These are phyloP conservation scores for Wallacemonas sp. DNA, from an alignment of 208 protist genomes.

Conservation along the genomic window DNA sequence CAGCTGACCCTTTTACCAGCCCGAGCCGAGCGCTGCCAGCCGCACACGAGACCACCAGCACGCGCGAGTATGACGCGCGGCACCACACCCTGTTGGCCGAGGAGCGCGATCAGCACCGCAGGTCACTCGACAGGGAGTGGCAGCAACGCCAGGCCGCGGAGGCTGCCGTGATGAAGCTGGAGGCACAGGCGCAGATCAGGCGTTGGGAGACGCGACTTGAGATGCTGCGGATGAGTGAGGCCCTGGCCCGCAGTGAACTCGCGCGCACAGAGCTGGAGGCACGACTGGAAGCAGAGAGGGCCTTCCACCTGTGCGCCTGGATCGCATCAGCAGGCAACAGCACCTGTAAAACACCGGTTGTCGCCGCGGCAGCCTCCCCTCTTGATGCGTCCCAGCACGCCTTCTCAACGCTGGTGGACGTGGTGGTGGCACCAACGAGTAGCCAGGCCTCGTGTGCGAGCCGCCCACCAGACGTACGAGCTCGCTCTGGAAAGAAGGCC, in stretches of 20 bases:
- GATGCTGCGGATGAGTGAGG: conserved; percentile 4
- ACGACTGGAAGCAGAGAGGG: not conserved
- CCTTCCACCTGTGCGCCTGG: not conserved
- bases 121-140: conserved; percentile 17
- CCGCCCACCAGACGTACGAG: too few relatives aligned
- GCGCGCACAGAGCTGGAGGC: conserved; percentile 14
- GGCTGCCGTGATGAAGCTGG: conserved; percentile 1
- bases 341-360: not conserved
- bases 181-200: not conserved
- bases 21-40: too few relatives aligned
- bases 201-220: not conserved
- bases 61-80: too few relatives aligned
- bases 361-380: too few relatives aligned
- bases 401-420: too few relatives aligned
- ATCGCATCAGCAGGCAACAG: not conserved
- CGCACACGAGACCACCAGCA: not conserved
- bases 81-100: conserved; percentile 12
- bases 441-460: too few relatives aligned
- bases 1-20: too few relatives aligned
- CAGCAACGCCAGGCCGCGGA: conserved; percentile 6
- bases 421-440: too few relatives aligned
- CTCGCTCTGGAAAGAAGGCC: too few relatives aligned
- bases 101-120: conserved; percentile 27
- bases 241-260: conserved; percentile 17
- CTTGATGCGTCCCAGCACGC: too few relatives aligned